phyloP scores from a whole-genome alignment of 2,329 filamentous ascomycete species.

The Exophiala lecanii-corni region DNA sequence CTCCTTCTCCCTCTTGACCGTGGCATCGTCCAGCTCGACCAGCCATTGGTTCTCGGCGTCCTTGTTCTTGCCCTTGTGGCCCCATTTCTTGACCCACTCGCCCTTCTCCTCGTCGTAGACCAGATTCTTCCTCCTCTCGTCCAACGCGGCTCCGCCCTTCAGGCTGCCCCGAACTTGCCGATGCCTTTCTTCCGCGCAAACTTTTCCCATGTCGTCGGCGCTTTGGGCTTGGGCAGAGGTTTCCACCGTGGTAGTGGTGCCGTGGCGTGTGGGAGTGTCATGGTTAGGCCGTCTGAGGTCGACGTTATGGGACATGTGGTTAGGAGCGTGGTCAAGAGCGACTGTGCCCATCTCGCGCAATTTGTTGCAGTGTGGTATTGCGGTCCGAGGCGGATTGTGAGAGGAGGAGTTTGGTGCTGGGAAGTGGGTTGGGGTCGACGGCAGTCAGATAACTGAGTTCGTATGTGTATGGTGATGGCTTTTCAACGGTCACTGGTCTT shows the following conservation, averaged over 20 bases:
- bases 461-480: constrained; percentile 87
- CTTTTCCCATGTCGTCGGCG: constrained; percentile 88
- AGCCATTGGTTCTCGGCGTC: constrained; percentile 79
- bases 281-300: constrained; percentile 64
- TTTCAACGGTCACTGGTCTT: constrained; percentile 54
- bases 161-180: constrained; percentile 62
- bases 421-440: constrained; percentile 79
- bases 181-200: constrained; percentile 98
- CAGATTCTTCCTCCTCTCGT: constrained; percentile 58
- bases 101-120: constrained; percentile 78
- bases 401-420: constrained; percentile 44
- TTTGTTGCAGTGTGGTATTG: constrained; percentile 65
- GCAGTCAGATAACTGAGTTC: constrained; percentile 83
- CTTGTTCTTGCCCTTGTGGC: constrained; percentile 87
- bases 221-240: constrained; percentile 74
- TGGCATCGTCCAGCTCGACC: constrained; percentile 81
- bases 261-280: constrained; percentile 62
- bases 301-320: constrained; percentile 77
- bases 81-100: constrained; percentile 93
- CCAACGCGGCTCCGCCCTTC: constrained; percentile 57
- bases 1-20: constrained; percentile 62
- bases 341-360: constrained; percentile 88
- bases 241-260: constrained; percentile 77
- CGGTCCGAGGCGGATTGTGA: constrained; percentile 36
- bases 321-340: constrained; percentile 89